Percentiles rank a stretch among this genome's conserved stretches.
These are phyloP conservation scores for Pythium diclinum DNA, from an alignment of 352 stramenopile genomes.

Conservation along the genomic window DNA sequence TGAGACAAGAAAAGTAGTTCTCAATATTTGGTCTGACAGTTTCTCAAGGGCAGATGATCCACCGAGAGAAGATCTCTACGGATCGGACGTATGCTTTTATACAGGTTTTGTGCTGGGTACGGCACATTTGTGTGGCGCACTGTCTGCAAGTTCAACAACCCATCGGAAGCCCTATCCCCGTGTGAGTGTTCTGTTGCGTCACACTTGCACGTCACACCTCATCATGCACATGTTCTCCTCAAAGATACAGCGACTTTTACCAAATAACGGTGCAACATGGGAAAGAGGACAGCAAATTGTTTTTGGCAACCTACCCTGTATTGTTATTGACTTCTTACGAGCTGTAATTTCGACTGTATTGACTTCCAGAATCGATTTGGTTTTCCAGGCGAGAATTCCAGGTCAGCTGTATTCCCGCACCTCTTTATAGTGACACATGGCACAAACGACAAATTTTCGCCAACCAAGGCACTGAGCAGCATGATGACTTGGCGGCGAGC, in stretches of 20 bases:
- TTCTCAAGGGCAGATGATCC: background rate
- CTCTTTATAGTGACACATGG: no score
- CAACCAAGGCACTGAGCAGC: no score
- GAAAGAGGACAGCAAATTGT: no score
- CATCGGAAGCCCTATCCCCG: background rate
- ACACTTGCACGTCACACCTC: background rate
- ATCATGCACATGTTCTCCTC: no score
- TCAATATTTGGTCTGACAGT: slow-evolving; percentile 1
- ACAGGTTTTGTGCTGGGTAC: background rate
- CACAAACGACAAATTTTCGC: no score
- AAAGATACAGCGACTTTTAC: background rate
- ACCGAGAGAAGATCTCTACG: background rate
- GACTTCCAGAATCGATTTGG: no score
- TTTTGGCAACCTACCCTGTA: no score
- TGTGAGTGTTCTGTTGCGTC: slow-evolving; percentile 2
- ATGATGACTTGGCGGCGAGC: no score
- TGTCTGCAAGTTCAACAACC: background rate
- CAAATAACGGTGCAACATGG: background rate
- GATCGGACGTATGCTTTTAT: background rate
- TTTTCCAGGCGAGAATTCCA: no score
- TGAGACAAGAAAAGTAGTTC: background rate
- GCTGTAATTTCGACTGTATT: no score
- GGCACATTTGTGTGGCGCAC: background rate
- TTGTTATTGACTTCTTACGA: no score
- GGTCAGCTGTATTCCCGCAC: no score